Evolutionary conservation across 352 stramenopile species (phyloP), one percentile per base, ranked within the genome.

Genomic region (Phytophthora pisi): DNA sequence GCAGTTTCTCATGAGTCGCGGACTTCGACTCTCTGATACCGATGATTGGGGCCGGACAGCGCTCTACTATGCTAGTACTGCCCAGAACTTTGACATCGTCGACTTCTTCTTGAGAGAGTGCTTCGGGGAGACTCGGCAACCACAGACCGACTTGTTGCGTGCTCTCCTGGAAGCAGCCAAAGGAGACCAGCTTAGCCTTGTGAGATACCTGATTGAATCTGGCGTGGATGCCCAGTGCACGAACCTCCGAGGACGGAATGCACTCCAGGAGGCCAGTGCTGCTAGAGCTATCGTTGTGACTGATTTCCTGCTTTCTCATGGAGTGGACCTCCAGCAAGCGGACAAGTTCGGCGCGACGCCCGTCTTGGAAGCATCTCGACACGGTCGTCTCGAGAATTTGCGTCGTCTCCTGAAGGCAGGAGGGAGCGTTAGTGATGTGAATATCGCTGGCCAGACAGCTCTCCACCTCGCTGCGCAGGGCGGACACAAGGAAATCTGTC

Each of bases 321-420:
- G 52, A n/a, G 43, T 51, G 10, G 6, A 62, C 2, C 0, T 40
- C 4, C 15, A 56, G 24, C 26, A 51, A 26, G 15, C 51, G 10
- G 61, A 62, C 24, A 68, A 57, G 7, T 68, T 68, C n/a, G 43
- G 52, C 2, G 15, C 36, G 10, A 68, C 52, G 43, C 45, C 45
- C 1, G 20, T 62, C n/a, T 15, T 62, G 9, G 45, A 68, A 15
- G 52, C 61, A 3, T 46, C 30, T 20, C 52, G 45, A n/a, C n/a
- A 45, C 28, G 20, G 45, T 2, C 20, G 45, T 10, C 7, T 46
- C 15, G 30, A 51, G 15, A 16, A n/a, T 24, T 3, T 66, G 11
- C 51, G 10, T 0, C 28, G 5, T 20, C 9, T 66, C 36, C 5
- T 67, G 3, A 20, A 42, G 5, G 31, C n/a, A 8, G 30, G 45